Evolutionary conservation across 129 eudicot species (phyloP), one percentile per base, ranked within the genome.

Genomic region (Flaveria linearis): DNA sequence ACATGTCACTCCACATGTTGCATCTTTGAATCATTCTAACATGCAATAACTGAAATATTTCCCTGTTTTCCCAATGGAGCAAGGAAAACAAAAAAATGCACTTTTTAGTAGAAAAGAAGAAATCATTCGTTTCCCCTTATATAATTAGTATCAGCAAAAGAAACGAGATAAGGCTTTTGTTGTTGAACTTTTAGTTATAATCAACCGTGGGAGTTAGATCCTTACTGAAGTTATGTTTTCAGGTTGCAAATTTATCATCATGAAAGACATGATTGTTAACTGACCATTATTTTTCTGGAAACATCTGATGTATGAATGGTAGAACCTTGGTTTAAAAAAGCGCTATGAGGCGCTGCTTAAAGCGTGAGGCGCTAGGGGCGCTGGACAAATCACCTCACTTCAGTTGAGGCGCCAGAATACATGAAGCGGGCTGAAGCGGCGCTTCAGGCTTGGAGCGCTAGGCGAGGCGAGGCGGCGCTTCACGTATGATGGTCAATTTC

Each of bases 11-110:
- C 66, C 68, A 77, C 56, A 1, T 77, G 33, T 42, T 68, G 69
- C 75, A 77, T 77, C 75, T 77, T 68, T 55, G 74, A 56, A 72
- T 68, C 64, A 50, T 18, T 76, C 42, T 26, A 65, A 71, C 60
- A 79, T 72, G 74, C 49, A 51, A 46, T 46, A 58, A 33, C 51
- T 18, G 25, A 78, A 69, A 47, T 1, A 58, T 78, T 60, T 39
- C 53, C 69, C 16, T 15, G 28, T 61, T 61, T n/a, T 78, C 3
- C 69, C 25, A 60, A 45, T 71, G 63, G 45, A 62, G 53, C 51
- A 71, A 7, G 36, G 17, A 17, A 78, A 61, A 51, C 45, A 39
- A 56, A 45, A n/a, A n/a, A 70, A 26, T 69, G 76, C 79, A 76
- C 67, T 50, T 60, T 43, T 68, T 9, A 47, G 42, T 15, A 15